A percentile compares a stretch with the other conserved stretches of the same genome.
phyloP scores from a whole-genome alignment of 2,329 filamentous ascomycete species.

The Aspergillus oerlinghausenensis region DNA sequence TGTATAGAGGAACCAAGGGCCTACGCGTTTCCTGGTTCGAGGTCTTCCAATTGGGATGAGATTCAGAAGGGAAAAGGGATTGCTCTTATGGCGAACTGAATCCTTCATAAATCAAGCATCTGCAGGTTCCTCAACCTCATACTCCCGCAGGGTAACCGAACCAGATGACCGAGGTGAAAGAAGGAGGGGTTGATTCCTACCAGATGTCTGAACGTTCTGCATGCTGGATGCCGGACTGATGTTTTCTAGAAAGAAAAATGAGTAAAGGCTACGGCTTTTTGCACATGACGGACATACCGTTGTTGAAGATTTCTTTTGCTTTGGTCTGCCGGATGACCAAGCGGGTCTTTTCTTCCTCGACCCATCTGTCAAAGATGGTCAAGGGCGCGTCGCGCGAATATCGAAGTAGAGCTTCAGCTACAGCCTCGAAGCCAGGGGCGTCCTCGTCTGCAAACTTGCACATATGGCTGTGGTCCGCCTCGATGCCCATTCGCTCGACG shows the following conservation, averaged over 20 bases:
- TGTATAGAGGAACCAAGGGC: background rate
- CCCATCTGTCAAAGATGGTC: slow-evolving; percentile 56
- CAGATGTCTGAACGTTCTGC: slow-evolving; percentile 24
- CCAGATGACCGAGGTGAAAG: slow-evolving; percentile 20
- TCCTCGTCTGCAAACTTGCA: slow-evolving; percentile 64
- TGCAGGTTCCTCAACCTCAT: slow-evolving; percentile 37
- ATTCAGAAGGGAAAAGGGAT: background rate
- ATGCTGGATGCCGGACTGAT: slow-evolving; percentile 11
- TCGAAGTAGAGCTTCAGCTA: slow-evolving; percentile 45
- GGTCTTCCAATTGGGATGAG: background rate
- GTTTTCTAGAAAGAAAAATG: background rate
- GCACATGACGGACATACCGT: slow-evolving; percentile 22
- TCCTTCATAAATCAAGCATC: slow-evolving; percentile 1
- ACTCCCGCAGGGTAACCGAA: slow-evolving; percentile 28
- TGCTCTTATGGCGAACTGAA: background rate
- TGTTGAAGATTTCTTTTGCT: slow-evolving; percentile 34
- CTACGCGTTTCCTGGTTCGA: background rate
- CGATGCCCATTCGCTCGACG: slow-evolving; percentile 69
- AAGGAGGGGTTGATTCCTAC: slow-evolving; percentile 32
- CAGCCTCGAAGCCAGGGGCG: slow-evolving; percentile 60
- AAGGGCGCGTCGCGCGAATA: slow-evolving; percentile 50
- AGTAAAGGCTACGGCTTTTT: slow-evolving; percentile 8
- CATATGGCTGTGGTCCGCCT: slow-evolving; percentile 67
- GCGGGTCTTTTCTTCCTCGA: slow-evolving; percentile 48
- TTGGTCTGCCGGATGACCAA: slow-evolving; percentile 33